Percentiles rank a stretch among this genome's conserved stretches.
Conservation (phyloP, 1,284 basidiomycete genomes). For the Cutaneotrichosporon dermatis region DNA sequence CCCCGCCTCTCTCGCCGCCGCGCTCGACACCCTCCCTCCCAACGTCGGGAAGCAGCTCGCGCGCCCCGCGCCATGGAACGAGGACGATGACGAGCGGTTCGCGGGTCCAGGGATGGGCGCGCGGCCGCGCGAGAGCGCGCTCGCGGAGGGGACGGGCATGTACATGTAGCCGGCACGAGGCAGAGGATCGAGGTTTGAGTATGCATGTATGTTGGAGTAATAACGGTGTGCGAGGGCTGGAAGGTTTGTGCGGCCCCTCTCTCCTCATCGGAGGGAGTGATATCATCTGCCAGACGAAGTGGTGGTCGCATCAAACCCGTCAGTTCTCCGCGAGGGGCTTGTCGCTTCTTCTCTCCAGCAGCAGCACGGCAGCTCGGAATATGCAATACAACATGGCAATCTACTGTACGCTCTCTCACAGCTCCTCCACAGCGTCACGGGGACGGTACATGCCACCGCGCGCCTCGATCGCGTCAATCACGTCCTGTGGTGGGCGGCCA, state of each 20-base stretch:
- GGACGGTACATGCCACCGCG: constrained; percentile 42
- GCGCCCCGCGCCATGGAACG: constrained; percentile 23
- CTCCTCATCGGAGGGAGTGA: too few relatives aligned
- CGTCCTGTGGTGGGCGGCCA: constrained; percentile 77
- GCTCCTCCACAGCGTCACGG: constrained; percentile 42
- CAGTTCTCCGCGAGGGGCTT: too few relatives aligned
- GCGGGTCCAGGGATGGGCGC: constrained; percentile 33
- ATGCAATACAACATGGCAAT: neutral
- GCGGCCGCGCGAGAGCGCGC: constrained; percentile 2
- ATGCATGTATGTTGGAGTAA: too few relatives aligned
- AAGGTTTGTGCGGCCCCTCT: too few relatives aligned
- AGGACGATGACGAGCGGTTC: constrained; percentile 41
- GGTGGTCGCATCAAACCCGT: too few relatives aligned
- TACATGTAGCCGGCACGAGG: constrained; percentile 25
- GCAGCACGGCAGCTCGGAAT: too few relatives aligned
- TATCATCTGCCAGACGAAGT: too few relatives aligned
- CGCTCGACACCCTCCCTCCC: constrained; percentile 9
- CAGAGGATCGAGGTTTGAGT: neutral
- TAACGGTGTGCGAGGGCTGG: too few relatives aligned
- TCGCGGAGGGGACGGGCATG: constrained; percentile 28
- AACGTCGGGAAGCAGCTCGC: neutral
- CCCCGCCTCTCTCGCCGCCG: neutral
- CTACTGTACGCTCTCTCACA: constrained; percentile 1
- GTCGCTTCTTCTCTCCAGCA: too few relatives aligned
- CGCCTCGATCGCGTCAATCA: constrained; percentile 57